phyloP scores from a whole-genome alignment of 352 stramenopile genomes.

The Achlya hypogyna region DNA sequence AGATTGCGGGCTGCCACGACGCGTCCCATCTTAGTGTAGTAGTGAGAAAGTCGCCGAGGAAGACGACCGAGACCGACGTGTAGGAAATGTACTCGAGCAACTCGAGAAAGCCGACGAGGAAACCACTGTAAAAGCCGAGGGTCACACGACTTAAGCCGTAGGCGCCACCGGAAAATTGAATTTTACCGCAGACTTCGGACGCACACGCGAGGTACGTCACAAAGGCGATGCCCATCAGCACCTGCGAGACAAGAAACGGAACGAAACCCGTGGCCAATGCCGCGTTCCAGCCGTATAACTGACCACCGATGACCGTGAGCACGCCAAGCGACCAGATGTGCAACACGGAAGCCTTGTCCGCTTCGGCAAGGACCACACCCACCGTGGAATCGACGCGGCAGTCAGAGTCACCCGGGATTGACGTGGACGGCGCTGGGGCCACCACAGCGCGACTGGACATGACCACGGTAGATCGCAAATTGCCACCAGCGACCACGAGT shows the following conservation, averaged over 20 bases:
- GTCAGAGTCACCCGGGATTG: no score
- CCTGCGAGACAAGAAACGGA: background rate
- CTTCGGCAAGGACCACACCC: background rate
- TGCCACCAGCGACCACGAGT: no score
- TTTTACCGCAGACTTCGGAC: slow-evolving; percentile 22
- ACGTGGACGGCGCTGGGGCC: no score
- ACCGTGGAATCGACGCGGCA: background rate
- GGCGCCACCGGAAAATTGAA: slow-evolving; percentile 22
- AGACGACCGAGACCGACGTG: slow-evolving; percentile 23
- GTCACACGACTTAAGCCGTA: slow-evolving; percentile 25
- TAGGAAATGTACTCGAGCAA: slow-evolving; percentile 26
- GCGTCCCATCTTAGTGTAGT: background rate
- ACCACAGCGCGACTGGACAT: no score
- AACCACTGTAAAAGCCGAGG: slow-evolving; percentile 24
- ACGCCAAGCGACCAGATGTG: background rate
- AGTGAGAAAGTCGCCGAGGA: slow-evolving; percentile 21
- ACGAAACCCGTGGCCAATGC: background rate
- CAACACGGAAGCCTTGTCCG: background rate
- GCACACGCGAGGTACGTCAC: slow-evolving; percentile 23
- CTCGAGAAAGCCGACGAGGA: slow-evolving; percentile 25
- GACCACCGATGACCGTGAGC: slow-evolving; percentile 7
- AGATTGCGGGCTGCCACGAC: slow-evolving; percentile 17
- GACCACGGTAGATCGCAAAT: no score
- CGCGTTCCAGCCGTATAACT: slow-evolving; percentile 24
- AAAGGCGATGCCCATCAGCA: slow-evolving; percentile 12